Percentiles rank a stretch among this genome's conserved stretches.
These are phyloP conservation scores for Phlegmacium glaucopus DNA, from an alignment of 768 basidiomycete species.

Conservation along the genomic window DNA sequence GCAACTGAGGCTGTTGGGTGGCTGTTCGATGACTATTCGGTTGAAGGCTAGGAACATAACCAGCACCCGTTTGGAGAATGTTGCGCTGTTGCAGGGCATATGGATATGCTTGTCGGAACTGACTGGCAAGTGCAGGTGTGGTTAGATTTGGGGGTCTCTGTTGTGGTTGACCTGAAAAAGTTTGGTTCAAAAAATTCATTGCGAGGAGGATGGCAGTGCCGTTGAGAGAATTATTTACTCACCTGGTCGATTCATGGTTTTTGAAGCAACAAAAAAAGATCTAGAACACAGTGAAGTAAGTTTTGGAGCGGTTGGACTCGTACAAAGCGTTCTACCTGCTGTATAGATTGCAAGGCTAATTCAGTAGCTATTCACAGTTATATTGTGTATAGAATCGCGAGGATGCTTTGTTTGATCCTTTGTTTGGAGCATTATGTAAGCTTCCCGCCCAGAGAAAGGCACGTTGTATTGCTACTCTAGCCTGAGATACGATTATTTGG, in stretches of 20 bases:
- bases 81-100: slow-evolving; percentile 63
- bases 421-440: slow-evolving; percentile 35
- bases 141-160: slow-evolving; percentile 76
- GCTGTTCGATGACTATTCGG: slow-evolving; percentile 60
- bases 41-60: slow-evolving; percentile 56
- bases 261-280: slow-evolving; percentile 23
- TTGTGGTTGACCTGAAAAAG: slow-evolving; percentile 66
- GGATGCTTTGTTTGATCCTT: slow-evolving; percentile 38
- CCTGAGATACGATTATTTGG: too few relatives aligned
- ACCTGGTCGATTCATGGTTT: slow-evolving; percentile 65
- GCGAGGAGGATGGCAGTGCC: slow-evolving; percentile 8
- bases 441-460: slow-evolving; percentile 6
- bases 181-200: slow-evolving; percentile 23
- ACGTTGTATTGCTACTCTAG: too few relatives aligned
- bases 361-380: slow-evolving; percentile 26
- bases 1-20: slow-evolving; percentile 50
- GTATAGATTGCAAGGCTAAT: slow-evolving; percentile 17
- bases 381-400: slow-evolving; percentile 23
- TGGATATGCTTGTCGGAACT: slow-evolving; percentile 58
- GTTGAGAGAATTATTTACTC: slow-evolving; percentile 13
- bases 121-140: slow-evolving; percentile 56
- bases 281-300: slow-evolving; percentile 9
- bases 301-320: slow-evolving; percentile 1
- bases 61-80: slow-evolving; percentile 39
- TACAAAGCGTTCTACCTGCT: slow-evolving; percentile 17